These are phyloP conservation scores for Saturnispora zaruensis DNA, from an alignment of 805 yeast genomes.

Conservation along the genomic window DNA sequence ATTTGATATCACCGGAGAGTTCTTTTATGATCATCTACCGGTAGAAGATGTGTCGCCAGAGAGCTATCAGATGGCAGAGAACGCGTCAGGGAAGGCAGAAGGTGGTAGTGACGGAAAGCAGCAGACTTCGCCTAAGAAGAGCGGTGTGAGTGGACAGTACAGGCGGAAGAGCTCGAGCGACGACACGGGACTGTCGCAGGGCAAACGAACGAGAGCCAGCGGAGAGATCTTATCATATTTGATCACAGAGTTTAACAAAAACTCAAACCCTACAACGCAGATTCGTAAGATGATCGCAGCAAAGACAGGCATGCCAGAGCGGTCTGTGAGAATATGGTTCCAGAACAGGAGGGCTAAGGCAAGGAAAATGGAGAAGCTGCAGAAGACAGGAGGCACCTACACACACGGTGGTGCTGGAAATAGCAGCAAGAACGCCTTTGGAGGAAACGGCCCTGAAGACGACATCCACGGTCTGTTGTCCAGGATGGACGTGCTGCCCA, in stretches of 20 bases:
- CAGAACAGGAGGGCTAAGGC: conserved; percentile 80
- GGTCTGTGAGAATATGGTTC: conserved; percentile 89
- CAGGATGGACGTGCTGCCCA: conserved; percentile 31
- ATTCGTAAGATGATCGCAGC: conserved; percentile 61
- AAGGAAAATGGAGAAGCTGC: conserved; percentile 49
- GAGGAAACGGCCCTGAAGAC: not conserved
- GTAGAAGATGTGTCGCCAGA: conserved; percentile 2
- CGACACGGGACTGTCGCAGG: conserved; percentile 3
- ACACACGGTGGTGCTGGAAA: not conserved
- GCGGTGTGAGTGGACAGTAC: conserved; percentile 4
- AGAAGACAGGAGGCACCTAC: conserved; percentile 20
- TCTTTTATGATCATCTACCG: not conserved
- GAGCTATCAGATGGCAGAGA: not conserved
- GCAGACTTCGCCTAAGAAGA: conserved; percentile 12
- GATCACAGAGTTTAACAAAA: conserved; percentile 57
- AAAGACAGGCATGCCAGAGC: conserved; percentile 72
- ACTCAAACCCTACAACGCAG: conserved; percentile 70
- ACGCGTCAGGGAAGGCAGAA: not conserved
- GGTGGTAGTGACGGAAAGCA: conserved; percentile 1
- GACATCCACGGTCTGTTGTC: conserved; percentile 16
- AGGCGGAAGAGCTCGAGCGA: conserved; percentile 9
- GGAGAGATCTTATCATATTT: conserved; percentile 69
- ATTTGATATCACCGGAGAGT: not conserved
- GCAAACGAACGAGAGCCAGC: conserved; percentile 29
- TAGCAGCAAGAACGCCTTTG: not conserved